These are phyloP conservation scores for Camelina hispida DNA, from an alignment of 345 rosid genomes.

Conservation along the genomic window DNA sequence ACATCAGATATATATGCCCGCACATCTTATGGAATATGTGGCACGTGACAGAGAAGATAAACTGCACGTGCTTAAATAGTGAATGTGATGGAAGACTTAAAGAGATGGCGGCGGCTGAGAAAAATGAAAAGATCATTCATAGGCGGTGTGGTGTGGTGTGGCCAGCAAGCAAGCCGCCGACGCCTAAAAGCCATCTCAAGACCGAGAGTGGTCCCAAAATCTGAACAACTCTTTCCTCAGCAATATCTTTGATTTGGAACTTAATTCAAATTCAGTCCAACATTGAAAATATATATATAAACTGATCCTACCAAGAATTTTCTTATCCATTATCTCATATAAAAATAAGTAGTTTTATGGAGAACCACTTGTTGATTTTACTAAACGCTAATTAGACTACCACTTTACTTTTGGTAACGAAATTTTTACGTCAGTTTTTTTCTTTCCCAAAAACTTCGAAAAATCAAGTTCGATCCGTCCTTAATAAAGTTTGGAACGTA, in stretches of 20 bases:
- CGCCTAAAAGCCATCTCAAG: constrained; percentile 35
- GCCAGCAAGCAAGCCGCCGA: constrained; percentile 43
- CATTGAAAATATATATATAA: not conserved
- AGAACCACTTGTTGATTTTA: not conserved
- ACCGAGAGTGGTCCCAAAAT: constrained; percentile 42
- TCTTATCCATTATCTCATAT: constrained; percentile 1
- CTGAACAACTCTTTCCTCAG: constrained; percentile 22
- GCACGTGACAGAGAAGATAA: constrained; percentile 32
- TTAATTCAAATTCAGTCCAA: constrained; percentile 20
- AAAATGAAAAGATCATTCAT: constrained; percentile 31
- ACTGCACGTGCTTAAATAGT: constrained; percentile 35
- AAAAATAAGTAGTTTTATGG: not conserved
- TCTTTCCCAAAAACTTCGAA: not conserved
- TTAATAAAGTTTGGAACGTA: not conserved
- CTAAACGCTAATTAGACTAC: not conserved
- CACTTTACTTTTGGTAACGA: not conserved
- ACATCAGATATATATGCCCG: constrained; percentile 15
- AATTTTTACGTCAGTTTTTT: not conserved
- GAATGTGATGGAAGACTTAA: constrained; percentile 12
- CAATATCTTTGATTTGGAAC: constrained; percentile 17
- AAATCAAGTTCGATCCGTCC: not conserved
- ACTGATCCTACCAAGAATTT: constrained; percentile 6
- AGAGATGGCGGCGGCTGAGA: constrained; percentile 33
- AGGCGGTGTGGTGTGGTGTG: constrained; percentile 37
- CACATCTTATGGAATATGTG: constrained; percentile 22